phyloP scores from a whole-genome alignment of 2,329 filamentous ascomycete genomes.

The Penicillium decumbens region DNA sequence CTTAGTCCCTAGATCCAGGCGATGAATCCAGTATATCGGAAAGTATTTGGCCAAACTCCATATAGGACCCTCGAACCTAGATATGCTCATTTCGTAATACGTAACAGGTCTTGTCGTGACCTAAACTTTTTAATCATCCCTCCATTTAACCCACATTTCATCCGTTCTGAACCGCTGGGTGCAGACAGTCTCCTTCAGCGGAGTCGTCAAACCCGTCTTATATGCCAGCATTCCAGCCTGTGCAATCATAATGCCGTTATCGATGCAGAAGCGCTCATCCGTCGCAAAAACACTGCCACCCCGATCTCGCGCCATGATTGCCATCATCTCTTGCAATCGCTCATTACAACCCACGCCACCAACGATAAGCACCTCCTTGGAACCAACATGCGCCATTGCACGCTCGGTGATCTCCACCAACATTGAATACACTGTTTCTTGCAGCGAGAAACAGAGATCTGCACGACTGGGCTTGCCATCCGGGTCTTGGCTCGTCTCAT shows the following conservation, averaged over 20 bases:
- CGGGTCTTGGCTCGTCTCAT: constrained; percentile 27
- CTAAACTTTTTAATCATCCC: constrained; percentile 49
- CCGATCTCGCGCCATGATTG: constrained; percentile 81
- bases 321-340: constrained; percentile 97
- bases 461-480: constrained; percentile 59
- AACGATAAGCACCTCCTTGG: constrained; percentile 84
- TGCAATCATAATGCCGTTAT: constrained; percentile 99
- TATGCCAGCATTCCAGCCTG: constrained; percentile 87
- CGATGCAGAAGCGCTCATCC: constrained; percentile 96
- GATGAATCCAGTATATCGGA: neutral
- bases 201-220: constrained; percentile 71
- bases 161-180: constrained; percentile 80
- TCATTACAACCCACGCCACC: constrained; percentile 95
- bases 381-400: constrained; percentile 96
- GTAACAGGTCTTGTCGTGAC: constrained; percentile 10
- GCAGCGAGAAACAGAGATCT: constrained; percentile 88
- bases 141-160: constrained; percentile 75
- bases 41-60: neutral
- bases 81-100: constrained; percentile 18
- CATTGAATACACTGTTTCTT: constrained; percentile 96
- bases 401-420: constrained; percentile 97
- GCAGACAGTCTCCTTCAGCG: constrained; percentile 74
- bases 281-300: constrained; percentile 90
- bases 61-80: neutral
- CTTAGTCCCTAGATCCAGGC: neutral